A percentile compares a stretch with the other conserved stretches of the same genome.
phyloP scores from a whole-genome alignment of 139 green algal genomes.

The Coccomyxa sp. region DNA sequence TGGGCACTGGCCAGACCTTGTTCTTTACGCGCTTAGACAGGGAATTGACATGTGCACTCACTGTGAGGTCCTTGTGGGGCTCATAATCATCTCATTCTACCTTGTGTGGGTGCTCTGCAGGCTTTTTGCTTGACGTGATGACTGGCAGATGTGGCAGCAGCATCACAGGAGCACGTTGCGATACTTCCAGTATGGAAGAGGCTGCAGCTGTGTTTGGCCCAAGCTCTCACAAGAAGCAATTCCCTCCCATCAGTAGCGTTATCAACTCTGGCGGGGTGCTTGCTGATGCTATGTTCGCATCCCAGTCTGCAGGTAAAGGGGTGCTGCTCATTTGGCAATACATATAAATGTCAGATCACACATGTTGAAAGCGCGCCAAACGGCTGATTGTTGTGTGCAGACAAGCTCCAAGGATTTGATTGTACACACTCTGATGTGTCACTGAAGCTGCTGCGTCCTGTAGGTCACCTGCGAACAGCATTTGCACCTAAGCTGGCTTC shows the following conservation, averaged over 20 bases:
- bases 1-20: no score
- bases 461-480: constrained; percentile 26
- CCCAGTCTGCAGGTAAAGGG: constrained; percentile 40
- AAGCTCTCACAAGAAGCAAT: background rate
- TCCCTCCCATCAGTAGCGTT: constrained; percentile 17
- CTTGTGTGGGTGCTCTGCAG: background rate
- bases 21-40: no score
- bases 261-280: constrained; percentile 61
- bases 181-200: constrained; percentile 14
- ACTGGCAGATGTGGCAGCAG: background rate
- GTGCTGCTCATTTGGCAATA: no score
- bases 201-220: constrained; percentile 2
- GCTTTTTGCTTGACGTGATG: background rate
- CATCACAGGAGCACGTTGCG: constrained; percentile 8
- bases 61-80: no score
- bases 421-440: no score
- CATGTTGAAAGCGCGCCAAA: no score
- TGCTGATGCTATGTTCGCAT: constrained; percentile 47
- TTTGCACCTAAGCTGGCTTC: constrained; percentile 47
- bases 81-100: no score
- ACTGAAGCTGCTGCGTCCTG: no score
- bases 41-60: no score
- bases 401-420: no score
- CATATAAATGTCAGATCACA: no score
- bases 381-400: no score